phyloP scores from a whole-genome alignment of 2,329 filamentous ascomycete genomes.

The Pestalotiopsis fici region DNA sequence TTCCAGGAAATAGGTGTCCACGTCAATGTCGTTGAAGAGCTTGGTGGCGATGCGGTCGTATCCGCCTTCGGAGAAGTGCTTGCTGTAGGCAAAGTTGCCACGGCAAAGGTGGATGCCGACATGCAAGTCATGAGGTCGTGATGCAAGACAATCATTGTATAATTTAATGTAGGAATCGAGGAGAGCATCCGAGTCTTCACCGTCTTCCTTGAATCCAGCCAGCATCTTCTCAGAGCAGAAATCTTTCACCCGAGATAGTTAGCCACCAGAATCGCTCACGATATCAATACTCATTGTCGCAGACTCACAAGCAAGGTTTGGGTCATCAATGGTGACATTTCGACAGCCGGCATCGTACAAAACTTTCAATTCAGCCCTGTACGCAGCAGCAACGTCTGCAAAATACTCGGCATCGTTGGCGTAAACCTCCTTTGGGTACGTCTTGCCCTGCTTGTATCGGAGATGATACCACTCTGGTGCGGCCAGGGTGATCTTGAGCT shows the following conservation, averaged over 20 bases:
- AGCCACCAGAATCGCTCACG: not conserved
- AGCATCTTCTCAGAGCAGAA: constrained; percentile 77
- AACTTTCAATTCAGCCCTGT: constrained; percentile 55
- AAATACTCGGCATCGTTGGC: constrained; percentile 63
- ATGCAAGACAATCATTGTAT: constrained; percentile 72
- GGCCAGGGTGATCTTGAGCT: constrained; percentile 55
- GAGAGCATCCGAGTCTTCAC: constrained; percentile 67
- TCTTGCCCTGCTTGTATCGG: constrained; percentile 54
- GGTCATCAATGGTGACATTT: constrained; percentile 69
- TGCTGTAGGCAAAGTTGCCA: constrained; percentile 66
- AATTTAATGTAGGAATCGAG: constrained; percentile 75
- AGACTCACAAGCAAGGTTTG: constrained; percentile 64
- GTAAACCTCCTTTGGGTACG: constrained; percentile 60
- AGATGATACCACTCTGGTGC: constrained; percentile 58
- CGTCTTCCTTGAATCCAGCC: constrained; percentile 69
- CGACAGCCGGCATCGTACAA: constrained; percentile 64
- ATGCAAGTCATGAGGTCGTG: constrained; percentile 69
- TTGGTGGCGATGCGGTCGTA: constrained; percentile 69
- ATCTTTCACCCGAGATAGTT: constrained; percentile 42
- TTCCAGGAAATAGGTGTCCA: constrained; percentile 69
- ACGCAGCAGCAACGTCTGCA: constrained; percentile 64
- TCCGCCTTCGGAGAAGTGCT: constrained; percentile 67
- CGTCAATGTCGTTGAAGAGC: constrained; percentile 63
- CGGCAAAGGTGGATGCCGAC: constrained; percentile 76
- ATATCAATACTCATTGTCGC: too few species aligned